Conservation (phyloP, 768 basidiomycete species). For the Rhodotorula babjevae region DNA sequence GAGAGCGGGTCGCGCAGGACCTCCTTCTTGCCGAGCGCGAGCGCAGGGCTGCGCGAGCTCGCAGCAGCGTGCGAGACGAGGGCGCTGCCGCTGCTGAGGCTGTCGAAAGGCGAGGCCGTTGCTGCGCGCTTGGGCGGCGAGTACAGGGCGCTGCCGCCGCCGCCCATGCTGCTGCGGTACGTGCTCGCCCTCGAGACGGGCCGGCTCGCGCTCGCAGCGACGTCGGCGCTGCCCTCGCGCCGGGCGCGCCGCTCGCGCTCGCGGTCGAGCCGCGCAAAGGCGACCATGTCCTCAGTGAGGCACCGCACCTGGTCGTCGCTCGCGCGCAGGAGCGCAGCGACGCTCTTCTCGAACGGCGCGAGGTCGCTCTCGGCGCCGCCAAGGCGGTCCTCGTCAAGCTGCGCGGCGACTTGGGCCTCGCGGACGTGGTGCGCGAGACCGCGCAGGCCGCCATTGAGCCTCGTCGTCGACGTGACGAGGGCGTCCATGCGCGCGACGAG, state of each 20-base stretch:
- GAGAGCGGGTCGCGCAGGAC: slow-evolving; percentile 24
- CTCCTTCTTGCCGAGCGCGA: neutral
- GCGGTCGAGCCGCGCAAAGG: slow-evolving; percentile 22
- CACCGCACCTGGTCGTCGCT: slow-evolving; percentile 38
- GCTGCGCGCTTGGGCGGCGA: slow-evolving; percentile 21
- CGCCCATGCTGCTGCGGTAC: neutral
- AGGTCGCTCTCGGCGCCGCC: neutral
- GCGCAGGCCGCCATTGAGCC: slow-evolving; percentile 32
- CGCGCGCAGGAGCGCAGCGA: slow-evolving; percentile 18
- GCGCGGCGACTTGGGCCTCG: slow-evolving; percentile 27
- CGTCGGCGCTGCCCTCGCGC: neutral
- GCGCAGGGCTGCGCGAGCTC: neutral
- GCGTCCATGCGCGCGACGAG: slow-evolving; percentile 29
- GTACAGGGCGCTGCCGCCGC: neutral
- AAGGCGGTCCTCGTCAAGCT: slow-evolving; percentile 25
- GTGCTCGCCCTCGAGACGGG: slow-evolving; percentile 18
- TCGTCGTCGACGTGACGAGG: slow-evolving; percentile 26
- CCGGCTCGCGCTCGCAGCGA: neutral
- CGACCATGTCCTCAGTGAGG: slow-evolving; percentile 31
- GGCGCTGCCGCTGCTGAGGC: slow-evolving; percentile 20
- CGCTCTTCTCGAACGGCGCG: slow-evolving; percentile 27
- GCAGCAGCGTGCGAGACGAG: slow-evolving; percentile 16
- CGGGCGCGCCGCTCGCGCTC: slow-evolving; percentile 18
- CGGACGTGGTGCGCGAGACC: neutral
- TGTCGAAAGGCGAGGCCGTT: slow-evolving; percentile 12